Percentiles rank a stretch among this genome's conserved stretches.
phyloP scores from a whole-genome alignment of 164 flowering plant species.

The Dillenia suffruticosa region DNA sequence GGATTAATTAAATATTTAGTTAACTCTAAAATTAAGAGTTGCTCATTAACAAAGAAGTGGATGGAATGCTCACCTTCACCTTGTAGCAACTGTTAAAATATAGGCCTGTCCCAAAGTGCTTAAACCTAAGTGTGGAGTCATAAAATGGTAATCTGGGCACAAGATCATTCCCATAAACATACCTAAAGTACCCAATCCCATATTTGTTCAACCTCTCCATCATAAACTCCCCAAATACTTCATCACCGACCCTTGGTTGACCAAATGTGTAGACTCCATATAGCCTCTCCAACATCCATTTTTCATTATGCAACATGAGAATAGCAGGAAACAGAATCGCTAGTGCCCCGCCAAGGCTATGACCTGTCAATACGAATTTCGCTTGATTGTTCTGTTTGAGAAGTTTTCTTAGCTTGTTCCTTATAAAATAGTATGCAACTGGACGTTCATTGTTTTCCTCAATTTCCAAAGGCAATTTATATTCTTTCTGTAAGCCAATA shows the following conservation, averaged over 20 bases:
- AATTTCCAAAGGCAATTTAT: conserved; percentile 35
- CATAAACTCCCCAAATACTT: conserved; percentile 31
- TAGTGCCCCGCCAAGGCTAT: conserved; percentile 53
- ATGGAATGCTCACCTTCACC: conserved; percentile 27
- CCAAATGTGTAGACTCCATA: conserved; percentile 49
- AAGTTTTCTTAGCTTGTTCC: conserved; percentile 25
- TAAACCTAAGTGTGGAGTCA: conserved; percentile 23
- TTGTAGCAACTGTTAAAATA: conserved; percentile 33
- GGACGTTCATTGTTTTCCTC: conserved; percentile 3
- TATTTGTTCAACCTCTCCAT: conserved; percentile 10
- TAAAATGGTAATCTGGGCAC: conserved; percentile 45
- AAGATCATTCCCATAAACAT: conserved; percentile 38
- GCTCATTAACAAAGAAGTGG: background rate
- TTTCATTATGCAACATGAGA: conserved; percentile 32
- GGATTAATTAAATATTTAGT: background rate
- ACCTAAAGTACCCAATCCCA: conserved; percentile 22
- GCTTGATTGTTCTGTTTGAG: conserved; percentile 19
- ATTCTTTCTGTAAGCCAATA: conserved; percentile 35
- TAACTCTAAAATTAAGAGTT: background rate
- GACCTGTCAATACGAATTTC: conserved; percentile 43
- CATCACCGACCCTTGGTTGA: conserved; percentile 55
- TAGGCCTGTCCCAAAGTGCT: conserved; percentile 49
- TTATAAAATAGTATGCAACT: conserved; percentile 44
- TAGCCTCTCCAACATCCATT: conserved; percentile 31
- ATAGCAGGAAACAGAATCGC: conserved; percentile 39